Evolutionary conservation across 139 green algal genomes (phyloP).

Genomic region (Chlorella sp.): DNA sequence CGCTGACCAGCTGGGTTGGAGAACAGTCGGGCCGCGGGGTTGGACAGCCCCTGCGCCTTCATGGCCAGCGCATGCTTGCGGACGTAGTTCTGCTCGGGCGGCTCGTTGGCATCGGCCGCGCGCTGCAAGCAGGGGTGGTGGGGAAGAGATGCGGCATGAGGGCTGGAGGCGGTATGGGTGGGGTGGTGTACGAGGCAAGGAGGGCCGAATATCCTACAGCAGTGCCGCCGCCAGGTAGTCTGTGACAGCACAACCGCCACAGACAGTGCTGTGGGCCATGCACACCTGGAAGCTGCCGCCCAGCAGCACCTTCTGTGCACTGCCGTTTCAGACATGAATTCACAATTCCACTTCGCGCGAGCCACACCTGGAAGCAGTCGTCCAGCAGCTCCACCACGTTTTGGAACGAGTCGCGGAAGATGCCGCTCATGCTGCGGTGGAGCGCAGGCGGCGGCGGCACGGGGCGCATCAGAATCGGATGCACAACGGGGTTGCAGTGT

Average conservation of each 20-base stretch:
- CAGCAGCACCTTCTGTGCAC: not conserved
- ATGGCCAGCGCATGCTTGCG: conserved; percentile 89
- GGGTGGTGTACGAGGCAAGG: not conserved
- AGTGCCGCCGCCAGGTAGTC: not conserved
- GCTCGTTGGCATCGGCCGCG: conserved; percentile 75
- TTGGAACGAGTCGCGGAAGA: conserved; percentile 93
- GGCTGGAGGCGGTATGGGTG: not conserved
- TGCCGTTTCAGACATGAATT: too few species aligned
- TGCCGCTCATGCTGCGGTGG: conserved; percentile 85
- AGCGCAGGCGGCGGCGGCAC: too few species aligned
- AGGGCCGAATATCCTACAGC: not conserved
- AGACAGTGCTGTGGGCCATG: too few species aligned
- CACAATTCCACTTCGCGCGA: not conserved
- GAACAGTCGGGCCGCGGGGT: conserved; percentile 86
- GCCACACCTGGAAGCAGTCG: conserved; percentile 83
- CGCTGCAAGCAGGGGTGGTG: conserved; percentile 33
- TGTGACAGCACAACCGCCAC: too few species aligned
- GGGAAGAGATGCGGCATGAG: too few species aligned
- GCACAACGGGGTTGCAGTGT: too few species aligned
- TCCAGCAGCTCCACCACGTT: conserved; percentile 98
- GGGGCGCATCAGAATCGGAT: too few species aligned
- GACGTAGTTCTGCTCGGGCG: conserved; percentile 89
- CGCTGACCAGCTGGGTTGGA: conserved; percentile 84
- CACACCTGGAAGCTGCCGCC: not conserved
- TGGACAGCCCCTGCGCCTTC: conserved; percentile 68